A percentile compares a stretch with the other conserved stretches of the same genome.
Conservation (phyloP, 2,329 filamentous ascomycete genomes). For the Cordyceps fumosorosea region DNA sequence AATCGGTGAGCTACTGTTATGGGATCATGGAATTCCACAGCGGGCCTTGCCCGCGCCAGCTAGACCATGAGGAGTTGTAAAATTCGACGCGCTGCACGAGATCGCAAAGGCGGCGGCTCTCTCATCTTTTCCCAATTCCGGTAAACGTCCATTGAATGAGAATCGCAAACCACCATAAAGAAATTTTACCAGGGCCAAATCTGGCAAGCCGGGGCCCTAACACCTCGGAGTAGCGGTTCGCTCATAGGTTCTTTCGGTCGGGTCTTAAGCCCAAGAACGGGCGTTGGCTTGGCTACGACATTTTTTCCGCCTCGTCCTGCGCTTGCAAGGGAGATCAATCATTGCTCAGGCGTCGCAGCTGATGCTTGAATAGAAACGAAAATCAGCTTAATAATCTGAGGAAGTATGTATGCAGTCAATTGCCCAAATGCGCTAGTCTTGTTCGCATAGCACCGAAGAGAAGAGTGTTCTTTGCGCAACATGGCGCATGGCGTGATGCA, state of each 20-base stretch:
- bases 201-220: background rate
- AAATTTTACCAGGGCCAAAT: background rate
- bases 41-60: background rate
- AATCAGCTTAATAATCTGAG: background rate
- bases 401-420: background rate
- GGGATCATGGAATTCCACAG: background rate
- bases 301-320: background rate
- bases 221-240: background rate
- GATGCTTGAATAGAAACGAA: background rate
- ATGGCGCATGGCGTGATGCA: background rate
- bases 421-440: background rate
- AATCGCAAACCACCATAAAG: background rate
- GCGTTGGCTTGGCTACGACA: background rate
- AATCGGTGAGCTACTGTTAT: background rate
- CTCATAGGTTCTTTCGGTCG: too few relatives aligned
- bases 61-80: background rate
- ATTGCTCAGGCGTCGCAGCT: background rate
- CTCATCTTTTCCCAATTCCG: background rate
- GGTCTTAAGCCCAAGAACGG: too few relatives aligned
- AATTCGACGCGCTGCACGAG: background rate
- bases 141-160: background rate
- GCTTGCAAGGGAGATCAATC: background rate
- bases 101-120: background rate
- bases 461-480: background rate
- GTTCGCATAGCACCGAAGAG: background rate